Evolutionary conservation across 139 green algal species (phyloP), one percentile per base, ranked within the genome.

Genomic region (Coelastrella sp.): DNA sequence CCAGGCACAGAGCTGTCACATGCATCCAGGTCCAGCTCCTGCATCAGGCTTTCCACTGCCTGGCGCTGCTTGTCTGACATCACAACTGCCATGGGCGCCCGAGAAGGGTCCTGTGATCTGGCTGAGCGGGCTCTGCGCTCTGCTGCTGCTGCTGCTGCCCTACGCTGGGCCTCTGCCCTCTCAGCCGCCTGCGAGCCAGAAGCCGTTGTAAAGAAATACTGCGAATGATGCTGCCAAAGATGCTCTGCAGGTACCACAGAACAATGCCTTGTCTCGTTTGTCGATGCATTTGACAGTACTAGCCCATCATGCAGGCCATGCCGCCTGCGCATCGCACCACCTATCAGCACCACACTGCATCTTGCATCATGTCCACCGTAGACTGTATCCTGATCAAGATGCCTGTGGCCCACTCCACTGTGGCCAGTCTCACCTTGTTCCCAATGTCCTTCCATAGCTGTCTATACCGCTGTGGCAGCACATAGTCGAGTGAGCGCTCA

Each of bases 391-490:
- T n/a, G n/a, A n/a, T n/a, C n/a, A n/a, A n/a, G n/a, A n/a, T n/a
- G n/a, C n/a, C n/a, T n/a, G n/a, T n/a, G n/a, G n/a, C n/a, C n/a
- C n/a, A n/a, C n/a, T n/a, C 34, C 34, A 45, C 53, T 64, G 53
- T 21, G 30, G 53, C 21, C 53, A n/a, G n/a, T n/a, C 53, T 19
- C 67, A 76, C 67, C 67, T 76, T 38, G 19, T 79, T 79, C 9
- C 38, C 62, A 17, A 79, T 34, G 23, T 62, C 40, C 6, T 30
- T 48, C 69, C 69, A 79, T 0, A 79, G 69, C 23, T 25, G 66
- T 27, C 35, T 74, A 77, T 92, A 96, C 2, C 81, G 27, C 51
- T 69, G 68, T 2, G 94, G 93, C 76, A 97, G 87, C 32, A 95
- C 82, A 27, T 89, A 84, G 60, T 97, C 89, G 32, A 95, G 59